phyloP scores from a whole-genome alignment of 2,329 filamentous ascomycete genomes.

The Cladosporium sp. region DNA sequence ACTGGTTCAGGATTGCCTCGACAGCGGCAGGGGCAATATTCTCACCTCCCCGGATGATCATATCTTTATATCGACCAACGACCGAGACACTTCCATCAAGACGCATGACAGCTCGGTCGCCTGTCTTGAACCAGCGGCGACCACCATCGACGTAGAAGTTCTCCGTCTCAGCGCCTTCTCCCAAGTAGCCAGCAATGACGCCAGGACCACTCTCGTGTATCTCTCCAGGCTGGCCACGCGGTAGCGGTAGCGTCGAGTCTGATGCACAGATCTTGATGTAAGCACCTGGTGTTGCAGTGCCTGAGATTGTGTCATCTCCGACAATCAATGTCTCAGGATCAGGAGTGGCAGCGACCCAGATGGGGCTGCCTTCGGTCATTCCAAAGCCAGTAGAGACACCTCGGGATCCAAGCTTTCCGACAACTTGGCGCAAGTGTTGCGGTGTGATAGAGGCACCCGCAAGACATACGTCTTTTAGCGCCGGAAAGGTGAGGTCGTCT shows the following conservation, averaged over 20 bases:
- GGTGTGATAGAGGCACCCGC: constrained; percentile 3
- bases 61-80: constrained; percentile 26
- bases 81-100: constrained; percentile 19
- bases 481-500: constrained; percentile 2
- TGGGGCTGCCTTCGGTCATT: constrained; percentile 2
- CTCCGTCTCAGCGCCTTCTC: background rate
- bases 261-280: constrained; percentile 3
- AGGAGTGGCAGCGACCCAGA: constrained; percentile 1
- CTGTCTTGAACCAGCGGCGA: constrained; percentile 23
- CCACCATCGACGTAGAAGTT: constrained; percentile 23
- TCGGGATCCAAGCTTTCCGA: background rate
- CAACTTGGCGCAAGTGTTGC: background rate
- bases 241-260: constrained; percentile 17
- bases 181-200: constrained; percentile 23
- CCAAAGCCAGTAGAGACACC: constrained; percentile 7
- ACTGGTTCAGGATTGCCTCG: constrained; percentile 16
- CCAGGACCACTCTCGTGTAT: constrained; percentile 2
- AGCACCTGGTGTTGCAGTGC: background rate
- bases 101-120: constrained; percentile 26
- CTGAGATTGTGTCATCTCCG: background rate
- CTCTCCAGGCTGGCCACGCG: constrained; percentile 15
- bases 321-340: background rate
- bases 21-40: constrained; percentile 26
- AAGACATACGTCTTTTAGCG: background rate
- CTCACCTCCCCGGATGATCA: constrained; percentile 27